Evolutionary conservation across 768 basidiomycete genomes (phyloP).

Genomic region (Boletus bicolor): DNA sequence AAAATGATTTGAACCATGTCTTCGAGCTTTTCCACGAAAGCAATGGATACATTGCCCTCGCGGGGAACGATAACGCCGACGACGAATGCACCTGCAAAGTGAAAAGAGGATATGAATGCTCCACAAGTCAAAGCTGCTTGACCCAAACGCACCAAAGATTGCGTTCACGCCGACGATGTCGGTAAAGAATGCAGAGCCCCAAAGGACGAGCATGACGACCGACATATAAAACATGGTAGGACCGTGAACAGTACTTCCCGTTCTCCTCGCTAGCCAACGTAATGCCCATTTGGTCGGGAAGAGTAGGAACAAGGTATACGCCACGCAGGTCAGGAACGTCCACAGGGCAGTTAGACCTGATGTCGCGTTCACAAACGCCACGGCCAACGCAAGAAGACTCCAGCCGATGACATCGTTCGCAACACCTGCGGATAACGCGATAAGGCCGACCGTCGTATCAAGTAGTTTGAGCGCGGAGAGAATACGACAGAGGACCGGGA

Average conservation of each 20-base stretch:
- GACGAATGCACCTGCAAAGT: conserved; percentile 67
- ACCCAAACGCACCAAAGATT: conserved; percentile 64
- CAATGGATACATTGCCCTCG: conserved; percentile 80
- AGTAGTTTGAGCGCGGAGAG: conserved; percentile 86
- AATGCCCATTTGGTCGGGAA: conserved; percentile 63
- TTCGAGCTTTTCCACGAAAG: conserved; percentile 89
- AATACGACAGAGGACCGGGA: conserved; percentile 87
- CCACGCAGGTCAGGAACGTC: conserved; percentile 77
- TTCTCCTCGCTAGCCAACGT: conserved; percentile 68
- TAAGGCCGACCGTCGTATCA: conserved; percentile 89
- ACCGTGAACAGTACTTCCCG: conserved; percentile 77
- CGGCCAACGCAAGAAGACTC: conserved; percentile 84
- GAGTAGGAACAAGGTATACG: conserved; percentile 74
- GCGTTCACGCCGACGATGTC: conserved; percentile 94
- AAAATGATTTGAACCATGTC: conserved; percentile 92
- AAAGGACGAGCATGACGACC: conserved; percentile 71
- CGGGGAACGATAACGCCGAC: conserved; percentile 82
- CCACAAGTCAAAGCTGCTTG: background rate
- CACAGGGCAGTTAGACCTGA: conserved; percentile 82
- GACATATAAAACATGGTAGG: conserved; percentile 92
- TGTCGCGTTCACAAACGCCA: conserved; percentile 88
- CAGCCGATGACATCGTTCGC: conserved; percentile 88
- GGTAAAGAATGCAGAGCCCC: conserved; percentile 89
- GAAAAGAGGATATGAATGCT: background rate
- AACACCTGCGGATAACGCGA: conserved; percentile 90